These are phyloP conservation scores for Canariomyces notabilis DNA, from an alignment of 2,329 filamentous ascomycete species.

Conservation along the genomic window DNA sequence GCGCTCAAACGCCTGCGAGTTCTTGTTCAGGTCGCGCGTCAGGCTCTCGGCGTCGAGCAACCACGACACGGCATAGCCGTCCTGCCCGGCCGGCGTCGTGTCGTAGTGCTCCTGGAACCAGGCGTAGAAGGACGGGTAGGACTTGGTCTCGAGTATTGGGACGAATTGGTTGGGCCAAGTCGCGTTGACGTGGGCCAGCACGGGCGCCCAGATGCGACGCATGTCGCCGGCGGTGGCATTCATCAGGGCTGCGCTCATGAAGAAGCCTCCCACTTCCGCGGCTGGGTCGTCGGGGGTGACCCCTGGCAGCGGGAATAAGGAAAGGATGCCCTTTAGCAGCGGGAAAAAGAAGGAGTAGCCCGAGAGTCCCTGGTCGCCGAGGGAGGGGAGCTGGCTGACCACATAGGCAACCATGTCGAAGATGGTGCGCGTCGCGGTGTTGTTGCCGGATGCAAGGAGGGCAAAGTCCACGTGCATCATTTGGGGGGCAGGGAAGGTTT, in stretches of 20 bases:
- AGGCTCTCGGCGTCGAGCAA: slow-evolving; percentile 38
- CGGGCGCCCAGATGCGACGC: slow-evolving; percentile 29
- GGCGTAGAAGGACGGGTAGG: slow-evolving; percentile 33
- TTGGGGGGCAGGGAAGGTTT: slow-evolving; percentile 42
- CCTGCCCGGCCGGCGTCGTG: slow-evolving; percentile 31
- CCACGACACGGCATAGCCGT: slow-evolving; percentile 38
- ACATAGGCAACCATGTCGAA: slow-evolving; percentile 45
- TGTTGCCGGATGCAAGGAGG: slow-evolving; percentile 32
- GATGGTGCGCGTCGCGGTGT: slow-evolving; percentile 30
- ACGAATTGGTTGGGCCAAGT: slow-evolving; percentile 33
- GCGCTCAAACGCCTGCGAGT: slow-evolving; percentile 35
- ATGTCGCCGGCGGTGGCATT: slow-evolving; percentile 31
- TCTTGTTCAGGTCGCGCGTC: slow-evolving; percentile 30
- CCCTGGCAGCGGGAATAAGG: slow-evolving; percentile 31
- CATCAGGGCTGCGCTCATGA: slow-evolving; percentile 32
- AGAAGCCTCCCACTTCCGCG: no score
- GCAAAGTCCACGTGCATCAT: slow-evolving; percentile 35
- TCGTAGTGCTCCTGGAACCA: slow-evolving; percentile 38
- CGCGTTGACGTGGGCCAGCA: slow-evolving; percentile 35
- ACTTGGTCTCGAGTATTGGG: slow-evolving; percentile 2
- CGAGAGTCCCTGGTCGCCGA: slow-evolving; percentile 46
- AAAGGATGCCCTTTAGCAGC: slow-evolving; percentile 38
- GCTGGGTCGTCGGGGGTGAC: no score
- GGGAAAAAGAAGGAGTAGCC: slow-evolving; percentile 39
- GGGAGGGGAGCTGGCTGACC: slow-evolving; percentile 40